Base-by-base conservation (phyloP, 192 early-diverging fungal genomes). In the Backusella mclennaniae region DNA sequence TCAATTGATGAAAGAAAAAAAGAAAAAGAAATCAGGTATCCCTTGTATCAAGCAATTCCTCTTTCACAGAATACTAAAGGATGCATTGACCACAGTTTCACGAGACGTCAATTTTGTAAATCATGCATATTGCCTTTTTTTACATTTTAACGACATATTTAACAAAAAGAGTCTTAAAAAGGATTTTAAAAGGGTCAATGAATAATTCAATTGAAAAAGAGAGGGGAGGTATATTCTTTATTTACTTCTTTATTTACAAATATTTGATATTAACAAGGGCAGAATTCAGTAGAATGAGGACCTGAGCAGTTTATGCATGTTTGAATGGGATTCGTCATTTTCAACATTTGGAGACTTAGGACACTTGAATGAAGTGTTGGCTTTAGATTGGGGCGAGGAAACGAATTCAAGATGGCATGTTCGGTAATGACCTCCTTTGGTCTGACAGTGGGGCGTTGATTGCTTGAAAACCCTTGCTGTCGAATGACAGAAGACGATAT, bases 211-310 rank as follows among this genome's bases (percentile, higher is more conserved):
- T 39, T 39, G 42, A 19, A 0, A 26, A 4, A 63, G 56, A 63
- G 56, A 12, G 26, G 56, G 56, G 56, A 4, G 23, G 56, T 14
- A 23, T 63, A 63, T 29, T 0, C 8, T 29, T 56, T 56, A 56
- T 41, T 52, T 52, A 59, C 26, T 59, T 52, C 1, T 29, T 56
- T 56, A 56, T 44, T 56, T 56, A 63, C 23, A 33, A 33, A 33
- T 63, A 63, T 63, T 29, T 63, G 26, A 8, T 63, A 26, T 76
- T 67, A 84, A 49, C 82, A 84, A 46, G 82, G 82, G 38, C 82
- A 84, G 39, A 80, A 84, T n/a, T 80, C 79, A 26, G 82, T 78
- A 19, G 76, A 69, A 66, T 84, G 82, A 73, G 82, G 82, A 35
- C 82, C 82, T 66, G 82, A 69, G 41, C 82, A 84, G 56, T 80